Conservation (phyloP, 2,329 filamentous ascomycete genomes). For the Pleoardoris graminearum region DNA sequence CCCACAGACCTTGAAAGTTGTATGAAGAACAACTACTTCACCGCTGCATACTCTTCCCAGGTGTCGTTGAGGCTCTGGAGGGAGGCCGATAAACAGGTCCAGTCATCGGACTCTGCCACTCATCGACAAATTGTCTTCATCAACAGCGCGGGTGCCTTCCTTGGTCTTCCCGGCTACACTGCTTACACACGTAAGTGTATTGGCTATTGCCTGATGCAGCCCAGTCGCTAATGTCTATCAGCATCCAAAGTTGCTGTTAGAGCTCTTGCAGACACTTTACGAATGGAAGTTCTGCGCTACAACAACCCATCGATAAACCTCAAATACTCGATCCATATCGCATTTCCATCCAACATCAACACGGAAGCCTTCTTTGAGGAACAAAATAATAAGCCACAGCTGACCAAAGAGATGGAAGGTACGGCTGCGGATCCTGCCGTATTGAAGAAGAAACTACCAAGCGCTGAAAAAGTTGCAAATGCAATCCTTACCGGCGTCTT, state of each 20-base stretch:
- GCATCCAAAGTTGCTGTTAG: slow-evolving; percentile 6
- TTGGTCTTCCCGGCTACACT: slow-evolving; percentile 27
- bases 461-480: not conserved
- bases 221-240: not conserved
- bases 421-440: slow-evolving; percentile 15
- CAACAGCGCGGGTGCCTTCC: slow-evolving; percentile 27
- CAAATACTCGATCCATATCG: slow-evolving; percentile 29
- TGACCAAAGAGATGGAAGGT: slow-evolving; percentile 32
- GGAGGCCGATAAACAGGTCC: slow-evolving; percentile 16
- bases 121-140: slow-evolving; percentile 29
- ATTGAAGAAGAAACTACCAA: slow-evolving; percentile 11
- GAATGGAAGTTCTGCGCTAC: slow-evolving; percentile 29
- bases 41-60: slow-evolving; percentile 23
- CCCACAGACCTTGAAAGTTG: slow-evolving; percentile 23
- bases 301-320: slow-evolving; percentile 8
- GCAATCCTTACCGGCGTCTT: not conserved
- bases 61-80: slow-evolving; percentile 25
- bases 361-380: slow-evolving; percentile 25
- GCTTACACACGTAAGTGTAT: slow-evolving; percentile 16
- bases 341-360: slow-evolving; percentile 29
- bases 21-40: slow-evolving; percentile 34
- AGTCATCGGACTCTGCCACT: not conserved
- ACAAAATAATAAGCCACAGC: slow-evolving; percentile 27
- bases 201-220: not conserved
- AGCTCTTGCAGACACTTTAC: slow-evolving; percentile 28